A percentile compares a stretch with the other conserved stretches of the same genome.
These are phyloP conservation scores for Prunus dulcis DNA, from an alignment of 306 rosid genomes.

Conservation along the genomic window DNA sequence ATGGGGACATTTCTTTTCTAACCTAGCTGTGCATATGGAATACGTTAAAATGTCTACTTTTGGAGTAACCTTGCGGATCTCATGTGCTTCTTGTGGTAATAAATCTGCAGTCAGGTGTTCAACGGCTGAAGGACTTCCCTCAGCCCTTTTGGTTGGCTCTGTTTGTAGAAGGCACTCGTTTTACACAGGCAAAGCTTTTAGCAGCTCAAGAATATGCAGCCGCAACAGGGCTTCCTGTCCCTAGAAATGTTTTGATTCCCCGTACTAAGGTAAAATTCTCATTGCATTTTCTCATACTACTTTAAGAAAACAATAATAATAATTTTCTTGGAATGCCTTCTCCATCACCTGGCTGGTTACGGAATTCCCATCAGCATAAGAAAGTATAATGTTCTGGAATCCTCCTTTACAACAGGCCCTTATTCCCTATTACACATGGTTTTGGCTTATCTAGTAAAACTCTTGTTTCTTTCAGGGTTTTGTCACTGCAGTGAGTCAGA, in stretches of 20 bases:
- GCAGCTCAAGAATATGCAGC: slow-evolving; percentile 91
- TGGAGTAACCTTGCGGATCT: slow-evolving; percentile 23
- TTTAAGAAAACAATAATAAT: not conserved
- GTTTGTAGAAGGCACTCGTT: slow-evolving; percentile 96
- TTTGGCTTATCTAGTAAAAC: not conserved
- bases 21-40: not conserved
- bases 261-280: slow-evolving; percentile 72
- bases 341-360: not conserved
- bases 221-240: slow-evolving; percentile 64
- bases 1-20: not conserved
- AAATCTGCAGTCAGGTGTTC: slow-evolving; percentile 72
- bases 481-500: slow-evolving; percentile 71
- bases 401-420: not conserved
- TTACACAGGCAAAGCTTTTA: slow-evolving; percentile 78
- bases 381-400: not conserved
- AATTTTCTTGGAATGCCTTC: not conserved
- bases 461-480: slow-evolving; percentile 64
- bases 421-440: not conserved
- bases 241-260: slow-evolving; percentile 91
- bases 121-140: slow-evolving; percentile 68
- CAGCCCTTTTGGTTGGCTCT: slow-evolving; percentile 96
- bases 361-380: not conserved
- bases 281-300: not conserved
- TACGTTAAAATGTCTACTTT: not conserved
- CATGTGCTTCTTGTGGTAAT: slow-evolving; percentile 28